Base-by-base conservation (phyloP, 2,329 filamentous ascomycete genomes). In the Penicillium sclerotigenum region DNA sequence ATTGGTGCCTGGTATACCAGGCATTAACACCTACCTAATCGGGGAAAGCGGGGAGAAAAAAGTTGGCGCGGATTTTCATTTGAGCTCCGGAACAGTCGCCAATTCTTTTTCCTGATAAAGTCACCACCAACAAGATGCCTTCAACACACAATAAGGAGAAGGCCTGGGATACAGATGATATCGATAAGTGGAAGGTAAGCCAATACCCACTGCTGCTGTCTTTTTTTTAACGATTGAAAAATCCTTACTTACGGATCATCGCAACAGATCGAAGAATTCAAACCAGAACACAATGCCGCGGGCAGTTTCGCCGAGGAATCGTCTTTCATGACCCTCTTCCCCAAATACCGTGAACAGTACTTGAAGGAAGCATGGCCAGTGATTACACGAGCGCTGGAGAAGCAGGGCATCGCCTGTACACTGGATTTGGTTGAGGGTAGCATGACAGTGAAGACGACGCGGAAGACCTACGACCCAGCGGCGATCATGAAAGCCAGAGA, bases 371-470 rank as follows among this genome's bases (percentile, higher is more conserved):
- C 88, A 66, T 99, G 94, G 94, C 91, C 93, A 3, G 83, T 95
- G 43, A 85, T 99, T 57, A 97, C 91, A 28, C 87, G 88, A 68
- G 82, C 90, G 0, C 85, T 99, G 58, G 90, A 96, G 68, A 95
- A 94, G 75, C 80, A 83, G 54, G 91, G 92, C 63, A 91, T 99
- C 45, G 90, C 89, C 41, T 97, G 93, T 71, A 92, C 89, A 9
- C 85, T 99, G 26, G 93, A 99, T 79, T 81, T 99, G 73, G 89
- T 97, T 5, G 92, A 97, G 73, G 94, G 94, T 70, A 91, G 87
- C 72, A 97, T 97, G 93, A 92, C 89, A 0, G 93, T 97, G 62
- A 95, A 93, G 77, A 97, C 94, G 24, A 97, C 93, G 8, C 82
- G 89, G 67, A 92, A 92, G 74, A 96, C 91, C 3, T 96, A 82